phyloP scores from a whole-genome alignment of 805 yeast genomes.

The Pichia nanzhaoensis region DNA sequence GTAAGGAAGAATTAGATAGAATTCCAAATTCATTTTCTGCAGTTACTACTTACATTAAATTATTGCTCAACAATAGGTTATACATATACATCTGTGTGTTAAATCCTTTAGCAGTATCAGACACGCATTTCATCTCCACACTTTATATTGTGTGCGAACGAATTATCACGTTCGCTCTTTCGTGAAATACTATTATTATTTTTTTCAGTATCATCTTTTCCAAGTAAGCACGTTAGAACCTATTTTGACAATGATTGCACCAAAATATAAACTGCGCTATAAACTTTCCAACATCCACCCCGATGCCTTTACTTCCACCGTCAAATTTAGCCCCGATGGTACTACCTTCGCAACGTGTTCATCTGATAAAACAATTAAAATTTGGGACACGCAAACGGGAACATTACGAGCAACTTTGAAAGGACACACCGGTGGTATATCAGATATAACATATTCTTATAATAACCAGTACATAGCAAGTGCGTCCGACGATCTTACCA shows the following conservation, averaged over 20 bases:
- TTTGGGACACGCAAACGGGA: slow-evolving; percentile 43
- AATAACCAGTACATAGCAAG: slow-evolving; percentile 68
- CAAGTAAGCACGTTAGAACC: too few species aligned
- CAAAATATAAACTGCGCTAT: slow-evolving; percentile 14
- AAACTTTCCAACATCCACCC: slow-evolving; percentile 12
- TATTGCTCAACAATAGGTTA: too few species aligned
- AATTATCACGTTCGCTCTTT: too few species aligned
- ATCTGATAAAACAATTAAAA: slow-evolving; percentile 50
- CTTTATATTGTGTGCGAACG: too few species aligned
- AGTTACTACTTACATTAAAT: too few species aligned
- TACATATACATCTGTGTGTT: too few species aligned
- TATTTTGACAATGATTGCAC: background rate
- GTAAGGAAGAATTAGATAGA: too few species aligned
- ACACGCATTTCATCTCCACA: too few species aligned
- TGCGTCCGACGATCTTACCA: slow-evolving; percentile 78
- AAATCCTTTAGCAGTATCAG: too few species aligned
- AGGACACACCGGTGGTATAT: slow-evolving; percentile 68
- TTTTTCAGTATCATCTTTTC: background rate
- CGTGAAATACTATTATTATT: too few species aligned
- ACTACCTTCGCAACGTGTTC: slow-evolving; percentile 48
- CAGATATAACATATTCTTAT: slow-evolving; percentile 74
- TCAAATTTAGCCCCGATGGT: slow-evolving; percentile 60
- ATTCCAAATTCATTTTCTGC: too few species aligned
- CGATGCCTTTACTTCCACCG: slow-evolving; percentile 33
- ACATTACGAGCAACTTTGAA: slow-evolving; percentile 28